Evolutionary conservation across 2,329 filamentous ascomycete species (phyloP), one percentile per base, ranked within the genome.

Genomic region (Alternaria viburni): DNA sequence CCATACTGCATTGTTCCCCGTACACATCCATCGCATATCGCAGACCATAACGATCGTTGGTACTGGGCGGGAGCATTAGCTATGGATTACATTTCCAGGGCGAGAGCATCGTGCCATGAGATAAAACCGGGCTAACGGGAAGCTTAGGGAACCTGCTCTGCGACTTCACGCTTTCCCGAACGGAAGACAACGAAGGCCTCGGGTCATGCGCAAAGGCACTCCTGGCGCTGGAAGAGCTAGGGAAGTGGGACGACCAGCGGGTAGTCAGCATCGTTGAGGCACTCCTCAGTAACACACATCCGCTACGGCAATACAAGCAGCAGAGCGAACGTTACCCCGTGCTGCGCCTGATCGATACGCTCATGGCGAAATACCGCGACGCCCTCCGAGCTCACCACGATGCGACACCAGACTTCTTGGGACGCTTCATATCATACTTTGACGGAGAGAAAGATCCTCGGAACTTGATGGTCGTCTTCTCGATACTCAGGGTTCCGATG

Each of bases 401-500:
- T 52, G 65, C 72, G 17, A 73, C 68, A n/a, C 75, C 76, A 9
- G 84, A 86, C 61, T 90, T 89, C 67, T 79, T 91, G 57, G 80
- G 87, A 4, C 86, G 85, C 5, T 87, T 90, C 67, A 87, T 89
- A 55, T 84, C 89, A 59, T 86, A 90, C 65, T 89, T 91, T 71
- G 87, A 87, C 15, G 89, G 89, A 60, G 89, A 91, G 75, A 90
- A 91, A 71, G 89, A 91, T 67, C 89, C 89, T 0, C 83, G 89
- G 26, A 91, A 91, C 71, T 79, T 91, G 26, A 91, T 91, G 89
- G 83, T 91, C 52, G 86, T 90, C 2, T 91, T 91, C 71, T 91
- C 89, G 0, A 86, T 91, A 62, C 75, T 91, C 26, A 87, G 86
- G 70, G 89, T 90, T 13, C 83, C 90, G 2, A 89, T 91, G 84